Evolutionary conservation across 306 rosid species (phyloP).

Genomic region (Medicago truncatula): MtrunA17r5.0-ANR NC_053042.1:32242001-32242500

Average conservation of each 20-base stretch:
- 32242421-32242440: conserved; percentile 80
- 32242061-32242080: conserved; percentile 87
- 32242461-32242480: conserved; percentile 55
- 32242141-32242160: conserved; percentile 32
- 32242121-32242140: conserved; percentile 41
- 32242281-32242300: conserved; percentile 51
- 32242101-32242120: conserved; percentile 91
- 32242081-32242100: conserved; percentile 83
- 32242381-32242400: conserved; percentile 80
- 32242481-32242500: conserved; percentile 57
- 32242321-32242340: conserved; percentile 80
- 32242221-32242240: neutral
- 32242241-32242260: neutral
- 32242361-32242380: conserved; percentile 75
- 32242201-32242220: neutral
- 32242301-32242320: conserved; percentile 84
- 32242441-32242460: conserved; percentile 71
- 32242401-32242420: conserved; percentile 88
- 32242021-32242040: conserved; percentile 90
- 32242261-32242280: neutral
- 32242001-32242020: conserved; percentile 84
- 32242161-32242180: neutral
- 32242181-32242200: neutral
- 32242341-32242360: conserved; percentile 86
- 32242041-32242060: conserved; percentile 82